Evolutionary conservation across 2,329 filamentous ascomycete species (phyloP), one percentile per base, ranked within the genome.

Genomic region (Fusarium sp.): DNA sequence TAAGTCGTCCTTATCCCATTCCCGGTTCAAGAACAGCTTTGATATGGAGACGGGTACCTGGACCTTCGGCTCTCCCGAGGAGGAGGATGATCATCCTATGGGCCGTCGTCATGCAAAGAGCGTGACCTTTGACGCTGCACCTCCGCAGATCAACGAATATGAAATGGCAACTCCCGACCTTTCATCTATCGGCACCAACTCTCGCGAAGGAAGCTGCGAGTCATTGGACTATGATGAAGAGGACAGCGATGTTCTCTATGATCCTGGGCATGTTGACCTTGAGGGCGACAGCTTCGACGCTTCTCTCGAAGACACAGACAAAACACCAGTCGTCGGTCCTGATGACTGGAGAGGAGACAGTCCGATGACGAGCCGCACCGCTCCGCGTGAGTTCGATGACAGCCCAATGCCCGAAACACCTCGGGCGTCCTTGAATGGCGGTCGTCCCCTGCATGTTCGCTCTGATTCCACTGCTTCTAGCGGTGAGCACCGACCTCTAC

Each of bases 141-240:
- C 95, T 23, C 96, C 96, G 26, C 92, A 97, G 77, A 87, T 99
- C 75, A 97, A 98, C 77, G 96, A 99, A 81, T 99, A 98, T 78
- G 96, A 98, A 80, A 94, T 97, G 92, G 92, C 93, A 34, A 99
- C 96, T 3, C 96, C 96, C 12, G 96, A 97, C 76, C 88, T 97
- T n/a, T 97, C 95, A 3, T 97, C 94, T 0, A 85, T 97, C 26
- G 93, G 92, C 28, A 95, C 92, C 49, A 94, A 91, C 72, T 98
- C 95, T 13, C 91, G 95, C 10, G 93, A 97, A 75, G 93, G 94
- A 41, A 98, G 95, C 81, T 97, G 92, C 77, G 94, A 97, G 66
- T 95, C 93, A 0, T 89, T 92, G 33, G 91, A 93, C 13, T 89
- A 91, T 28, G 90, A 94, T 40, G 88, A 91, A 28, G 91, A 94